Evolutionary conservation across 129 eudicot genomes (phyloP), one percentile per base, ranked within the genome.

Genomic region (Ambrosia artemisiifolia): DNA sequence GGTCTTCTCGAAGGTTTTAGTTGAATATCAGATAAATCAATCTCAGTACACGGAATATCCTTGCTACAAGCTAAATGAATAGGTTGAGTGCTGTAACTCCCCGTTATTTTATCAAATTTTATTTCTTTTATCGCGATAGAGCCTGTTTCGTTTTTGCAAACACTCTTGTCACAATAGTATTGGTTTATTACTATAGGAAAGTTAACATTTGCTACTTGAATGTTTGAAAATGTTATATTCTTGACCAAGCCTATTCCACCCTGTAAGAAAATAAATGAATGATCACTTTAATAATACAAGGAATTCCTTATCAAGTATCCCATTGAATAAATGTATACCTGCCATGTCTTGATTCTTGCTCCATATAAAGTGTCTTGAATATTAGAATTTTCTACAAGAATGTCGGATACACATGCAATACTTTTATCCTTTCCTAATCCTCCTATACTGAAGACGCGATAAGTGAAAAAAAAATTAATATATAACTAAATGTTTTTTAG

Each of bases 301-400:
- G 28, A 24, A 24, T 24, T 24, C 28, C 28, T 24, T 24, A 32
- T 18, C 0, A 28, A 47, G 60, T 61, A n/a, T 54, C 9, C 10
- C 2, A 38, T 7, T 18, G 17, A 14, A 4, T 6, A 35, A 36
- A 1, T 3, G 16, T 6, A 0, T 80, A 91, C 96, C 95, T 89
- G 95, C 96, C 98, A 92, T 72, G 96, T 92, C 77, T 89, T 92
- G 78, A 92, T 92, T 78, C 98, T 69, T 63, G 83, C 91, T 73
- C 98, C 98, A 48, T 81, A 92, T 16, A 85, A 42, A 2, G 90
- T 85, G 46, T 78, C 85, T 38, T 81, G 84, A 79, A 92, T 86
- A 65, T 64, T 11, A 11, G 87, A 78, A 68, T 87, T 75, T 65
- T 89, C 91, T n/a, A 92, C 82, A 18, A 78, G 19, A 19, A 92